Evolutionary conservation across 2,329 filamentous ascomycete species (phyloP), one percentile per base, ranked within the genome.

Genomic region (Trichocomaceae sp.): DNA sequence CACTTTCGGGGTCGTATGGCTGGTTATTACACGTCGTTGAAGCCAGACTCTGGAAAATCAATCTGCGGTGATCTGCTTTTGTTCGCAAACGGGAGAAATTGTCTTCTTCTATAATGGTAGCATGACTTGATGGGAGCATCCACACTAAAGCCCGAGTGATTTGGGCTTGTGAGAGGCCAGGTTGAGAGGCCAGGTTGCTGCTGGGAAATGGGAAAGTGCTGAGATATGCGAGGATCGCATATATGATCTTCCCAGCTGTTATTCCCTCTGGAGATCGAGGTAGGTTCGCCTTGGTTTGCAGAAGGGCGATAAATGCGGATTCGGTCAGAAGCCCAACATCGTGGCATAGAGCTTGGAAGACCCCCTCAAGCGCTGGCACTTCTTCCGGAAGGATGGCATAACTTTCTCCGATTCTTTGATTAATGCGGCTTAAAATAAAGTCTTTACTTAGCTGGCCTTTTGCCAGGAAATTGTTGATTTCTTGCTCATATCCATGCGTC

Each of bases 41-140:
- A 12, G 50, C 50, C 29, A 53, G 50, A n/a, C 50, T 53, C 26
- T 53, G 50, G 42, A 53, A 53, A 37, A 53, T 5, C n/a, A 53
- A 29, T 47, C 50, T 53, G 41, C 50, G 41, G 20, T 53, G 42
- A 10, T 53, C 50, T 5, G 50, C 50, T 15, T 37, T 35, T 19
- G 50, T 53, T n/a, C 50, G 26, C 29, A 46, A 15, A 10, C 50
- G 50, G n/a, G 42, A 47, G 29, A 4, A 12, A 19, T n/a, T 13
- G 26, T 29, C n/a, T 47, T 39, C 42, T 20, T 37, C 42, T 23
- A 46, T 46, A 12, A 53, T 23, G 5, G n/a, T 15, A 17, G 12
- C 5, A 39, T 37, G 13, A 3, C 26, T 33, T 2, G 4, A 15
- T 20, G 50, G 50, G 29, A 35, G 26, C 7, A 20, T 33, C 50